Percentiles rank a stretch among this genome's conserved stretches.
Conservation (phyloP, 2,329 filamentous ascomycete genomes). For the Fusarium sp. region DNA sequence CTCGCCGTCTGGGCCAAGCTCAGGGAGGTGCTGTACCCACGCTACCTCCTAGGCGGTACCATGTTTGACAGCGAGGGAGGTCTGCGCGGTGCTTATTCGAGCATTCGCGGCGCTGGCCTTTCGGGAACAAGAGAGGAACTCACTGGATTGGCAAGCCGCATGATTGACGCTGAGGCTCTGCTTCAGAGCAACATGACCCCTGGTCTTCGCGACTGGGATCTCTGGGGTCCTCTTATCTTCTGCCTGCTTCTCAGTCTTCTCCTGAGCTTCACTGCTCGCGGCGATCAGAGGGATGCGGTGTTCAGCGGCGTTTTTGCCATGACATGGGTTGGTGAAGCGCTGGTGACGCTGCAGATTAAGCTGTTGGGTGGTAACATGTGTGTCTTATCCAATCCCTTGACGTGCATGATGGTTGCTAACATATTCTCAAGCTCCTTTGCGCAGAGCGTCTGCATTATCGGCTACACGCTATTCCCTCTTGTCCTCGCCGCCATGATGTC, state of each 20-base stretch:
- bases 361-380: conserved; percentile 96
- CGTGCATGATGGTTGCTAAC: conserved; percentile 33
- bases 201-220: conserved; percentile 93
- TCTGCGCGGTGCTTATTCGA: conserved; percentile 69
- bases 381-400: conserved; percentile 51
- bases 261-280: conserved; percentile 81
- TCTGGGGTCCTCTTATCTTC: conserved; percentile 97
- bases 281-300: conserved; percentile 84
- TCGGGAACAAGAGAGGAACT: conserved; percentile 69
- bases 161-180: conserved; percentile 70
- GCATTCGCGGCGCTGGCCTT: conserved; percentile 66
- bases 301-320: conserved; percentile 97
- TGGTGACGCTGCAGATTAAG: conserved; percentile 98
- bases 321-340: conserved; percentile 95
- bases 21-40: conserved; percentile 94
- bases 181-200: conserved; percentile 82
- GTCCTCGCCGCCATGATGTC: conserved; percentile 93
- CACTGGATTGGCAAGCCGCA: conserved; percentile 66
- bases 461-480: conserved; percentile 96
- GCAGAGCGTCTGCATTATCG: conserved; percentile 97
- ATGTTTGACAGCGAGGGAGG: conserved; percentile 67
- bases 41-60: conserved; percentile 82
- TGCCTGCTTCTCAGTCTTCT: conserved; percentile 88
- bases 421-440: conserved; percentile 80
- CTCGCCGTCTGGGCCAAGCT: conserved; percentile 97